phyloP scores from a whole-genome alignment of 2,329 filamentous ascomycete genomes.

The Aspergillus chevalieri region DNA sequence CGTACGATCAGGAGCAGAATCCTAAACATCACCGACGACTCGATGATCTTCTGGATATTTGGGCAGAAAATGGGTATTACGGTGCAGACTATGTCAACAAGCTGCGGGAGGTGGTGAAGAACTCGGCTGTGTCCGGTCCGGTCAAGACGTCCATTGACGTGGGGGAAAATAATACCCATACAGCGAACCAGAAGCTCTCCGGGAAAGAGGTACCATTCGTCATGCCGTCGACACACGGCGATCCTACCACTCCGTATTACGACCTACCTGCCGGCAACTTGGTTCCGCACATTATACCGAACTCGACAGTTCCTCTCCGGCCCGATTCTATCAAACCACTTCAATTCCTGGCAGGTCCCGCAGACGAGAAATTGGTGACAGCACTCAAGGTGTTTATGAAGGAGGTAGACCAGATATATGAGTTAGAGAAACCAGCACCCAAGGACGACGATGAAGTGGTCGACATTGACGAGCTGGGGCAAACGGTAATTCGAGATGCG shows the following conservation, averaged over 20 bases:
- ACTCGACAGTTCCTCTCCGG: conserved; percentile 68
- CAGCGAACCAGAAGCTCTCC: conserved; percentile 34
- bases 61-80: conserved; percentile 64
- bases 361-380: conserved; percentile 57
- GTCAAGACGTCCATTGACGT: conserved; percentile 23
- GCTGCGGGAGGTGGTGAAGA: conserved; percentile 54
- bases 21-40: conserved; percentile 64
- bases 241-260: conserved; percentile 66
- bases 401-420: conserved; percentile 64
- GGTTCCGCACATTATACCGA: conserved; percentile 69
- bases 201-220: conserved; percentile 55
- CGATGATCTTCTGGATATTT: conserved; percentile 59
- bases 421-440: conserved; percentile 39
- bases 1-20: conserved; percentile 49
- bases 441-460: conserved; percentile 45
- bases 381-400: conserved; percentile 66
- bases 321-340: conserved; percentile 65
- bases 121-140: conserved; percentile 31
- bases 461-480: conserved; percentile 72
- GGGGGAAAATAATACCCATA: conserved; percentile 21
- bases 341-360: conserved; percentile 62
- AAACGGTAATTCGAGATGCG: conserved; percentile 60
- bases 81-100: conserved; percentile 48
- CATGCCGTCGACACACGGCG: conserved; percentile 72
- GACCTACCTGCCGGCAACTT: conserved; percentile 77